Base-by-base conservation (phyloP, 2,329 filamentous ascomycete genomes). In the Talaromyces sp. region DNA sequence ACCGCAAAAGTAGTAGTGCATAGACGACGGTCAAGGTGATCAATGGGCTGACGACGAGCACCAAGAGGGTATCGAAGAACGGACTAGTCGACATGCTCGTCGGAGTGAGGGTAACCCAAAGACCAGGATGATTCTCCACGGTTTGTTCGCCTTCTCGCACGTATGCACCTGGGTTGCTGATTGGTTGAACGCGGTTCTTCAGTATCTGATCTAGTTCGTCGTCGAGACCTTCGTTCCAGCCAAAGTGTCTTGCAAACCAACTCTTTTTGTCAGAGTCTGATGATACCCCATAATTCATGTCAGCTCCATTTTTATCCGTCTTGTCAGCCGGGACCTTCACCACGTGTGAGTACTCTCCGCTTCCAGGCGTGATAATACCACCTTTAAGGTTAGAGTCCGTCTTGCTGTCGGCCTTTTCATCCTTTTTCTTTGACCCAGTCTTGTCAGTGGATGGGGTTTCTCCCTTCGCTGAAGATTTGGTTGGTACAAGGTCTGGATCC, bases 21-120 rank as follows among this genome's bases (percentile, higher is more conserved):
- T 98, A 98, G 1, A 99, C 94, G 5, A 97, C 89, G 3, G 92
- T 96, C 72, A 99, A 80, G 0, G 95, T 98, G 61, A 98, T 89
- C 15, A 99, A 80, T 7, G 95, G 95, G 73, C 93, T 97, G 63
- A 98, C 89, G 36, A 99, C 93, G n/a, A 99, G 83, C 8, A 99
- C 93, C n/a, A 98, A 83, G 2, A 99, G 85, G 0, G 94, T 98
- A 75, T 99, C 95, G 71, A 98, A 93, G 80, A 99, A 97, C 0
- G 95, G 93, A 71, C 90, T 96, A 5, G 91, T 90, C 68, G 92
- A 94, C 80, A 89, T 88, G 77, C 88, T 94, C 0, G 93, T 93
- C 1, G 93, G 95, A 0, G 92, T 95, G 64, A 99, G 87, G 7
- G 95, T 97, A n/a, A 99, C 92, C 93, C 93, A 98, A 4, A 99